These are phyloP conservation scores for Corylus avellana DNA, from an alignment of 306 rosid species.

Conservation along the genomic window DNA sequence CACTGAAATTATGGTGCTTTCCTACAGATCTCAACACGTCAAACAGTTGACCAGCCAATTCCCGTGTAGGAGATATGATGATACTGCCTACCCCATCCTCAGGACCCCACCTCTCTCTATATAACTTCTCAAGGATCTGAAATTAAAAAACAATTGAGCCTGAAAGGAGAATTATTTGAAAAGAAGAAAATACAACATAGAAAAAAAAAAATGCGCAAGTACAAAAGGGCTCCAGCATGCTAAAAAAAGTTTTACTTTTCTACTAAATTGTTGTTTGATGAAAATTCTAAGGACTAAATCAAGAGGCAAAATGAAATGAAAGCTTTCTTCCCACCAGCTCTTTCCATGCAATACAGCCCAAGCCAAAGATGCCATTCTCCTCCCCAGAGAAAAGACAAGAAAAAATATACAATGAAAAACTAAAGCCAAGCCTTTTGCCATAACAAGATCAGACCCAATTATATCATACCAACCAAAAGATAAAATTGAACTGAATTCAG, in stretches of 20 bases:
- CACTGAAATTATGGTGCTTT: constrained; percentile 75
- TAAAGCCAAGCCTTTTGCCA: background rate
- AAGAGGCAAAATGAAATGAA: background rate
- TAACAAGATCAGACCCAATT: no score
- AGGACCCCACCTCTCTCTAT: constrained; percentile 74
- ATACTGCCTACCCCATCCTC: constrained; percentile 92
- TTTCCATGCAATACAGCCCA: background rate
- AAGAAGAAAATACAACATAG: background rate
- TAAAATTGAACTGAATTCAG: background rate
- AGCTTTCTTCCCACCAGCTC: background rate
- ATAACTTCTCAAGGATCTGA: constrained; percentile 83
- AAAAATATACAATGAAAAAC: background rate
- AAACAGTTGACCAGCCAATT: constrained; percentile 75
- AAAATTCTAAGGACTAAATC: background rate
- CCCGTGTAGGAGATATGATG: constrained; percentile 85
- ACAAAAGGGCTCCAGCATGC: background rate
- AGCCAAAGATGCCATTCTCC: background rate
- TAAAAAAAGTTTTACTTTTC: background rate
- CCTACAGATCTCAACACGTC: constrained; percentile 73
- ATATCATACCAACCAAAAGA: background rate
- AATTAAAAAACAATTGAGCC: constrained; percentile 23
- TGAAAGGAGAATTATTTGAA: background rate
- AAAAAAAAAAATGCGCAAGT: background rate
- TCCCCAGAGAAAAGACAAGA: no score
- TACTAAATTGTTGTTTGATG: background rate